Evolutionary conservation across 2,329 filamentous ascomycete genomes (phyloP).

Genomic region (Aciculosporium take): DNA sequence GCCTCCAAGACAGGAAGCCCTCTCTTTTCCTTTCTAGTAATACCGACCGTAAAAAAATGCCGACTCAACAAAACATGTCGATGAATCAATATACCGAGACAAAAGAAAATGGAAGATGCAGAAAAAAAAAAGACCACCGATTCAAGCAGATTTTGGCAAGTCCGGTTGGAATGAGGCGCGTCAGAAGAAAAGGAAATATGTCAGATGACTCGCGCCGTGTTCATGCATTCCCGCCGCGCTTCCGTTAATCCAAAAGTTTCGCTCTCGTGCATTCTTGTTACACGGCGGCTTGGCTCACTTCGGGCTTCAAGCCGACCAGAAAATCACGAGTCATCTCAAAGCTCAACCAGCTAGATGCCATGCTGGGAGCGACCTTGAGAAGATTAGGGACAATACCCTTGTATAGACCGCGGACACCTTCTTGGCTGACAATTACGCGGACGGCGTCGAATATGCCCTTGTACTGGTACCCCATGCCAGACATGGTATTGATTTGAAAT

Average conservation of each 20-base stretch:
- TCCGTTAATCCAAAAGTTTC: not conserved
- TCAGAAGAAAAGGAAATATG: not conserved
- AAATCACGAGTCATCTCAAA: constrained; percentile 91
- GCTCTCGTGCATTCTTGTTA: constrained; percentile 10
- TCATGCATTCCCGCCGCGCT: not conserved
- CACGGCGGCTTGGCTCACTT: constrained; percentile 16
- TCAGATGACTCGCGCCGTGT: not conserved
- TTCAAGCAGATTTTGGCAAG: not conserved
- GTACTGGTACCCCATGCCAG: constrained; percentile 93
- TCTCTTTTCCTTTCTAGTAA: constrained; percentile 5
- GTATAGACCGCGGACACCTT: constrained; percentile 77
- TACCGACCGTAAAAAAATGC: constrained; percentile 6
- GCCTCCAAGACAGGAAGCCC: not conserved
- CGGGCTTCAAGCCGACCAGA: constrained; percentile 47
- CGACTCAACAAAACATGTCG: constrained; percentile 2
- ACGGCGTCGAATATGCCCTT: constrained; percentile 75
- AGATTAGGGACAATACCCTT: constrained; percentile 94
- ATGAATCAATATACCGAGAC: not conserved
- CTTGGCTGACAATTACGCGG: constrained; percentile 63
- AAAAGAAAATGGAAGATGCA: not conserved
- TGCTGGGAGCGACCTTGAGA: constrained; percentile 92
- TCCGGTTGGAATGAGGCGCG: not conserved
- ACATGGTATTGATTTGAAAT: constrained; percentile 99
- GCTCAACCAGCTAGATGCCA: constrained; percentile 97
- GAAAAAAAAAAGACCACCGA: not conserved